Evolutionary conservation across 139 green algal species (phyloP).

Genomic region (Marvania coccoides): DNA sequence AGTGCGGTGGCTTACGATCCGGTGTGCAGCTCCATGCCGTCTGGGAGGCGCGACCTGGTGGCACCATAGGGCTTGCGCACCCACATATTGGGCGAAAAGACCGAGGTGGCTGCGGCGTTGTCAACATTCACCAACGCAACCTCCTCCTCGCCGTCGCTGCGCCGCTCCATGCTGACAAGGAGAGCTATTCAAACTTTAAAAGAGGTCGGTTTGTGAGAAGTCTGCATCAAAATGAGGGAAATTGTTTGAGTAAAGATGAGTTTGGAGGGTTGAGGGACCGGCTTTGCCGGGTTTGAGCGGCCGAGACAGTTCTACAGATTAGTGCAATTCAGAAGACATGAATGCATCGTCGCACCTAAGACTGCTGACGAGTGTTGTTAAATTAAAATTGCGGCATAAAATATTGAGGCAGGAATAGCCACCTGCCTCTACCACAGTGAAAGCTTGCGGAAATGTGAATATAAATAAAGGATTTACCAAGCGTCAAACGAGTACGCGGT

Average conservation of each 20-base stretch:
- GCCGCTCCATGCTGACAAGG: neutral
- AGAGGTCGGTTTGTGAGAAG: neutral
- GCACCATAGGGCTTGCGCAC: neutral
- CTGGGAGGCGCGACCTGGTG: neutral
- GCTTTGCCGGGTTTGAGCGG: too few species aligned
- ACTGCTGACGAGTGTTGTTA: too few species aligned
- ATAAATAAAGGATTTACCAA: too few species aligned
- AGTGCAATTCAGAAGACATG: too few species aligned
- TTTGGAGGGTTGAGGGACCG: too few species aligned
- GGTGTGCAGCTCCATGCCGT: neutral
- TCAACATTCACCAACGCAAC: conserved; percentile 4
- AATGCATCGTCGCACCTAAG: too few species aligned
- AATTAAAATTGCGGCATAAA: too few species aligned
- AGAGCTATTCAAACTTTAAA: neutral
- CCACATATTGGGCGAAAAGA: conserved; percentile 19
- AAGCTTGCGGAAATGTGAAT: too few species aligned
- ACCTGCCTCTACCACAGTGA: too few species aligned
- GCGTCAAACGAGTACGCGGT: too few species aligned
- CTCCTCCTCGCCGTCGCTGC: neutral
- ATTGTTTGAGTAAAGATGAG: neutral
- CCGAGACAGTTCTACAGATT: too few species aligned
- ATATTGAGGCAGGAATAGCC: too few species aligned
- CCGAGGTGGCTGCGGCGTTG: conserved; percentile 5
- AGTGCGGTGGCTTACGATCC: neutral
- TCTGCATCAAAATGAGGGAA: neutral